Evolutionary conservation across 352 stramenopile species (phyloP), one percentile per base, ranked within the genome.

Genomic region (Thraustochytrium striatum): DNA sequence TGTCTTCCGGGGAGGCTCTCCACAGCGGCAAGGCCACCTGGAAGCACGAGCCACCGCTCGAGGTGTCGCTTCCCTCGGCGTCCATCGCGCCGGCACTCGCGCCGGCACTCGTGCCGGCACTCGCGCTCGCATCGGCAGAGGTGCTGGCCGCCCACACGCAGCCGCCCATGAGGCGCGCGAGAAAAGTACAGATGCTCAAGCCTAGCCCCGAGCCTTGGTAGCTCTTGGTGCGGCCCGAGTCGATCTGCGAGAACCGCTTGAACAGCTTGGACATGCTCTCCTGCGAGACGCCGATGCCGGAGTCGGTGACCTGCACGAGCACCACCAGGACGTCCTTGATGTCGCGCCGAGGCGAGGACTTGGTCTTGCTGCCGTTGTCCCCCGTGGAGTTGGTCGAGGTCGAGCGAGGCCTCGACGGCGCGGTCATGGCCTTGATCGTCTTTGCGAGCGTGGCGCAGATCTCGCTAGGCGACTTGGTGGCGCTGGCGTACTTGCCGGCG

Each of bases 151-250:
- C 8, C 65, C 65, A 75, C 19, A 75, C 68, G n/a, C 39, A 47
- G 25, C 65, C 65, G 13, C 65, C 65, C 65, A 75, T 70, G 21
- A 75, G 65, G 3, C 43, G n/a, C 5, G 44, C 44, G 16, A 75
- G 65, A 28, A 61, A 25, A 16, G 19, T 3, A 43, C 82, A 84
- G 44, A 86, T 86, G 30, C 38, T 84, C 19, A 86, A 52, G 0
- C 83, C 83, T 3, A 86, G 68, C 2, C 82, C 83, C 16, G 83
- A 84, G 30, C 83, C 83, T 53, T 83, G 79, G 69, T 75, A 84
- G 25, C 72, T 82, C 30, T 83, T 82, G 59, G 81, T 70, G 9
- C 39, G 8, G 39, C 81, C 83, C 30, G 57, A 57, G 39, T 68
- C 69, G 33, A 82, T 11, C 61, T 86, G 83, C 2, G 75, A 78